A percentile compares a stretch with the other conserved stretches of the same genome.
These are phyloP conservation scores for Kentomonas sorsogonicus DNA, from an alignment of 208 protist species.

Conservation along the genomic window DNA sequence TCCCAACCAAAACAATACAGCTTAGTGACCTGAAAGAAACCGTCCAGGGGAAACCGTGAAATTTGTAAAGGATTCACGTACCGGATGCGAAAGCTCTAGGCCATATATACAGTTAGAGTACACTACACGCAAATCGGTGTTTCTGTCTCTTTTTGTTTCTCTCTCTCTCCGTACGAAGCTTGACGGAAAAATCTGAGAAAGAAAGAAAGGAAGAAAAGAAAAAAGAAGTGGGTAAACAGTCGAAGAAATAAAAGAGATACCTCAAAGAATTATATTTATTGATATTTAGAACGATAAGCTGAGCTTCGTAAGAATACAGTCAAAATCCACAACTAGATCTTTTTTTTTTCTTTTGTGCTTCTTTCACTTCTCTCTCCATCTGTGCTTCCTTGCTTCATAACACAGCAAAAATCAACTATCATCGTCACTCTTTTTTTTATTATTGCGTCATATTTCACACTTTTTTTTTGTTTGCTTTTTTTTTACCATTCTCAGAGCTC, in stretches of 20 bases:
- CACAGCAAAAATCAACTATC: conserved; percentile 9
- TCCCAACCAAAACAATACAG: too few species aligned
- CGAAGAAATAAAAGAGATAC: not conserved
- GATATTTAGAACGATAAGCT: not conserved
- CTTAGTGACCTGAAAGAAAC: too few species aligned
- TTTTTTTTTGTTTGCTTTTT: conserved; percentile 10
- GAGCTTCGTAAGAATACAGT: too few species aligned
- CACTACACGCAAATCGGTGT: too few species aligned
- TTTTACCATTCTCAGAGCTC: not conserved
- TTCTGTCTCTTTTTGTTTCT: conserved; percentile 1
- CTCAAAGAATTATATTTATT: not conserved
- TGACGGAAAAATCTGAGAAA: too few species aligned
- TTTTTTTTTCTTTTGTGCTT: not conserved
- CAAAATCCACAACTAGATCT: not conserved
- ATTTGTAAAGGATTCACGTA: too few species aligned
- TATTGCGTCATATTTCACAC: conserved; percentile 9
- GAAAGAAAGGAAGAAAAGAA: too few species aligned
- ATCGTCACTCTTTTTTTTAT: conserved; percentile 11
- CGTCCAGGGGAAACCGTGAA: too few species aligned
- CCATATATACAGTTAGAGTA: too few species aligned
- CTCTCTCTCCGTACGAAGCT: not conserved
- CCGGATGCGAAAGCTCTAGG: too few species aligned
- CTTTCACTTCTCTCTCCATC: not conserved
- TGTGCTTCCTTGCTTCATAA: not conserved
- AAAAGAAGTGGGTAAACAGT: not conserved